Evolutionary conservation across 257 asterid species (phyloP), one percentile per base, ranked within the genome.

Genomic region (Ilex asprella): DNA sequence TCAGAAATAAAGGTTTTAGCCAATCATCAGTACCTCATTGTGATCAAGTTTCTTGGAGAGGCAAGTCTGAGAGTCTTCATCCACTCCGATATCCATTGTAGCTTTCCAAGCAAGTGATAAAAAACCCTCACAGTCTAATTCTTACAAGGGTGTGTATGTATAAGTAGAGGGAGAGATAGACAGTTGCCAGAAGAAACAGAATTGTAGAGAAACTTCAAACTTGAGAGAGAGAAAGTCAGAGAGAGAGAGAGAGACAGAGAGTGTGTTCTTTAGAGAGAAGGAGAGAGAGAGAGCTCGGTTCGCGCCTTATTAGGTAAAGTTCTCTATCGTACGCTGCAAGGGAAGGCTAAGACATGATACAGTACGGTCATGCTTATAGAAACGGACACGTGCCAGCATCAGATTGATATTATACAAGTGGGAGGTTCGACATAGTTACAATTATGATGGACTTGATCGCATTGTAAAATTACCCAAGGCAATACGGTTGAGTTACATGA

Each of bases 41-140:
- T 61, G 39, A 12, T 56, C 61, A 44, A 65, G 69, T 39, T 74
- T 56, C 69, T 61, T 66, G 13, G 67, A 21, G 44, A 35, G 47
- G 52, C 50, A 44, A 39, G 30, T 44, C 31, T 51, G 16, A 7
- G 60, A 43, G 30, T 52, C 55, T 43, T 39, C 69, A 55, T 35
- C 41, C 41, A 30, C 61, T 58, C 65, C 79, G 52, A 70, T 58
- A 50, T 70, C 79, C 79, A 74, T 74, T 39, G 3, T 5, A 57
- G 1, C 30, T 29, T 46, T 44, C 30, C 27, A 21, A 21, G 27
- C 44, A 39, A 6, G 21, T 29, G 65, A 61, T 30, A 30, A 61
- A 62, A 31, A 62, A 49, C 58, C 56, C 66, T 50, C 30, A 31
- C 46, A 49, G 46, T 6, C 66, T 2, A 2, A 59, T 5, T n/a